These are phyloP conservation scores for Aurinia saxatilis DNA, from an alignment of 345 rosid genomes.

Conservation along the genomic window DNA sequence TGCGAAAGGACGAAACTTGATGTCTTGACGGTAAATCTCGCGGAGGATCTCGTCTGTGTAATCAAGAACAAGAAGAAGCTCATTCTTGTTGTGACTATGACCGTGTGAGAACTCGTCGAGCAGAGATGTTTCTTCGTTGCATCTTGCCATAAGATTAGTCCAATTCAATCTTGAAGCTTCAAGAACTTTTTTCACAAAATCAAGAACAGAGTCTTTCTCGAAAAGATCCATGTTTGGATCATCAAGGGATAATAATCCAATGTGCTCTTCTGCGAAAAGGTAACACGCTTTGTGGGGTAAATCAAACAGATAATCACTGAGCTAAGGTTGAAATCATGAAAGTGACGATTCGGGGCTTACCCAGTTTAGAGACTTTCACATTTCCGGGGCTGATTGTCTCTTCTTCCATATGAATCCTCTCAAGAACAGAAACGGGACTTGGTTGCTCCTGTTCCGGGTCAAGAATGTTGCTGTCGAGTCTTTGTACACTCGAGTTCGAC, in stretches of 20 bases:
- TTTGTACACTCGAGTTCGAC: conserved; percentile 28
- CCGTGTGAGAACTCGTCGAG: conserved; percentile 30
- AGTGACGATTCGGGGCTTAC: conserved; percentile 18
- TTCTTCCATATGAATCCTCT: conserved; percentile 37
- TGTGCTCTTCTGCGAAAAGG: conserved; percentile 29
- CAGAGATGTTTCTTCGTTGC: conserved; percentile 39
- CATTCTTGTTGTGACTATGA: conserved; percentile 8
- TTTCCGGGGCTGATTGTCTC: conserved; percentile 23
- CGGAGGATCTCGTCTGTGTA: conserved; percentile 51
- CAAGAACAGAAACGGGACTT: conserved; percentile 62
- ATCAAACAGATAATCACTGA: conserved; percentile 2
- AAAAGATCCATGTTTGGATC: conserved; percentile 19
- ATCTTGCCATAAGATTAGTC: conserved; percentile 43
- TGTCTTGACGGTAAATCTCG: conserved; percentile 31
- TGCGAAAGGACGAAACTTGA: conserved; percentile 35
- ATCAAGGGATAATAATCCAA: conserved; percentile 10
- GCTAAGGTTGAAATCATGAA: neutral
- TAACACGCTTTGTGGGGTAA: neutral
- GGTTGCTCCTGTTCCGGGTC: conserved; percentile 39
- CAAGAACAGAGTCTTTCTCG: conserved; percentile 19
- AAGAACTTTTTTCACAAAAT: conserved; percentile 38
- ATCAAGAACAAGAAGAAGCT: conserved; percentile 43
- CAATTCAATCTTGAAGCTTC: conserved; percentile 41
- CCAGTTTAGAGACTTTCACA: conserved; percentile 18
- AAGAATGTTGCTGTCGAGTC: conserved; percentile 18